Base-by-base conservation (phyloP, 1,139 yeast genomes). In the Pneumocystis murina region DNA sequence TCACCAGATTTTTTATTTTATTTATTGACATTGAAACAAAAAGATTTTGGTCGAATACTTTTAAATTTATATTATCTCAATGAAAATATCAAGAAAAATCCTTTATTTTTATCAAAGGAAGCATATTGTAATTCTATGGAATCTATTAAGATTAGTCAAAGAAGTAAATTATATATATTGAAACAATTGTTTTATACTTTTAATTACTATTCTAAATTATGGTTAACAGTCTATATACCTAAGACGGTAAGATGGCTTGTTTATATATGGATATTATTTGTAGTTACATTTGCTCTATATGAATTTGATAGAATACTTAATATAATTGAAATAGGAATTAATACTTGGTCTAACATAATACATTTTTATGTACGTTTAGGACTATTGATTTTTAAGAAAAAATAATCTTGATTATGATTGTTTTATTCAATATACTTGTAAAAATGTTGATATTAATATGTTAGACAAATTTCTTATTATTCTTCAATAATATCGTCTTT, bases 401-500 rank as follows among this genome's bases (percentile, higher is more conserved):
- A 20, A 8, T 20, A 10, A 5, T 48, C n/a, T 24, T 48, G 16
- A 41, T 41, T 41, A 16, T 24, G 28, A 24, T 48, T 24, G 28
- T 12, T 48, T 48, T 48, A 1, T 16, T 48, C 20, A 24, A 48
- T 17, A 12, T 41, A 17, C 28, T 48, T 48, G 5, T 6, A 48
- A 12, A 24, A 48, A 48, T 33, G 35, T 33, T 33, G 35, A 33
- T 33, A 7, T 43, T 48, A 24, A 12, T 48, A 48, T 48, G 28
- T 48, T 48, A 24, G 30, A 48, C 4, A 2, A 17, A 2, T 41
- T 8, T 48, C 5, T 48, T 24, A 12, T 20, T 48, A 24, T 33
- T 60, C 41, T 12, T 61, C 63, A 41, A 41, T 40, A 30, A 59
- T 60, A 20, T 38, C 36, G 12, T 62, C 64, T 30, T 60, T 35